These are phyloP conservation scores for Hansenula lynferdii DNA, from an alignment of 1,139 yeast genomes.

Conservation along the genomic window DNA sequence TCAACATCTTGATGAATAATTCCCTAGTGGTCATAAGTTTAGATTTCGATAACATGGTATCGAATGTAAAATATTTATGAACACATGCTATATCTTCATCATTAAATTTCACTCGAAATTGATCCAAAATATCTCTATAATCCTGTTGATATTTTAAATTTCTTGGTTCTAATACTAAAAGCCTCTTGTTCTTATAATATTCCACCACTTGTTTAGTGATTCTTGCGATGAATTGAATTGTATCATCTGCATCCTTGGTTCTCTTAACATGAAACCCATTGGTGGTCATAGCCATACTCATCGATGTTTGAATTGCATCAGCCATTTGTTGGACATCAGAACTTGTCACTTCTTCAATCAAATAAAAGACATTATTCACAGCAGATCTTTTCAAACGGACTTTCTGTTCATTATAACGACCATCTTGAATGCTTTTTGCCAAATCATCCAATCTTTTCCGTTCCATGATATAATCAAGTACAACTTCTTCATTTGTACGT, in stretches of 20 bases:
- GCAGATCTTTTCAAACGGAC: slow-evolving; percentile 66
- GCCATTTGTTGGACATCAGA: slow-evolving; percentile 40
- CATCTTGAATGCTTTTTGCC: slow-evolving; percentile 77
- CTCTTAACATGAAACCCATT: slow-evolving; percentile 65
- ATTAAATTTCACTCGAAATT: slow-evolving; percentile 42
- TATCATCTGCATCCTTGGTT: slow-evolving; percentile 70
- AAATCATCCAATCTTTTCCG: slow-evolving; percentile 88
- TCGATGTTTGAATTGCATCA: slow-evolving; percentile 71
- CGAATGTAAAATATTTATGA: slow-evolving; percentile 64
- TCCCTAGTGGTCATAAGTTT: slow-evolving; percentile 71
- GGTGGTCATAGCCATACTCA: slow-evolving; percentile 64
- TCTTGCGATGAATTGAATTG: slow-evolving; percentile 57
- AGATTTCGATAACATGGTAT: slow-evolving; percentile 66
- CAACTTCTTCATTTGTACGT: slow-evolving; percentile 53
- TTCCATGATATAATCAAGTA: slow-evolving; percentile 78
- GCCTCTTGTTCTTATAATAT: slow-evolving; percentile 30
- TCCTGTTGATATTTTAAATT: slow-evolving; percentile 49
- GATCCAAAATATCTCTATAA: slow-evolving; percentile 36
- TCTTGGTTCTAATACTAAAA: slow-evolving; percentile 46
- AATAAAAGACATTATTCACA: slow-evolving; percentile 61
- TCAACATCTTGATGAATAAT: slow-evolving; percentile 67
- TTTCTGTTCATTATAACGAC: slow-evolving; percentile 85
- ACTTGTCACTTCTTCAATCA: slow-evolving; percentile 75
- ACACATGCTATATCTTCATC: slow-evolving; percentile 41
- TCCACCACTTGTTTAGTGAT: slow-evolving; percentile 48